Base-by-base conservation (phyloP, 352 stramenopile species). In the Pythium graminicola region DNA sequence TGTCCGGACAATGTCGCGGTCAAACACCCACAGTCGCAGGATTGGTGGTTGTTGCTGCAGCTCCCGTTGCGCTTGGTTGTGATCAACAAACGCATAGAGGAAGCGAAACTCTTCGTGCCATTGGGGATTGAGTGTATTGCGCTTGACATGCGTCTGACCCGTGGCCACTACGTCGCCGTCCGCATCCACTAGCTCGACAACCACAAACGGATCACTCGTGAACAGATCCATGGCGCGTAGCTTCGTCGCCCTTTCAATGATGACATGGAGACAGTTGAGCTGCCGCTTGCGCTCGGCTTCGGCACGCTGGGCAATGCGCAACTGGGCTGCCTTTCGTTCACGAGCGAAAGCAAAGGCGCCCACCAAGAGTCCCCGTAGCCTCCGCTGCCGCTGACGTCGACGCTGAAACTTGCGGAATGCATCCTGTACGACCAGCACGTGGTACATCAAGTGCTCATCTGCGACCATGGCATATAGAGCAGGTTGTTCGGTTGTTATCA, bases 41-140 rank as follows among this genome's bases (percentile, higher is more conserved):
- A n/a, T 35, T 7, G 36, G 51, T 22, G 36, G 24, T 11, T 9
- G 27, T n/a, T 39, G 16, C 9, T 13, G 9, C 17, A 11, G 6
- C 3, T 31, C 22, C 8, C 6, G 2, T 28, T 49, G 40, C 26
- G 23, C 42, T 26, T 16, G 42, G 44, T 46, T 28, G n/a, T 82
- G 59, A 10, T 53, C 57, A n/a, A 31, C 38, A 22, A 66, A 81
- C n/a, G 54, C 62, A 36, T 82, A 87, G 8, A 62, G 64, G 11
- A 90, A 66, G 23, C 58, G 50, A 41, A 90, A 90, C 55, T 86
- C 74, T 39, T 90, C 80, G 54, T 87, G 78, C 80, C 80, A 90
- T 28, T 68, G 73, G 1, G 80, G 80, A 10, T 82, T 80, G 9
- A 70, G 60, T 2, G 75, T 80, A 26, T 76, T 76, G 23, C 64